Percentiles rank a stretch among this genome's conserved stretches.
Conservation (phyloP, 1,139 yeast genomes). For the Pneumocystis wakefieldiae region DNA sequence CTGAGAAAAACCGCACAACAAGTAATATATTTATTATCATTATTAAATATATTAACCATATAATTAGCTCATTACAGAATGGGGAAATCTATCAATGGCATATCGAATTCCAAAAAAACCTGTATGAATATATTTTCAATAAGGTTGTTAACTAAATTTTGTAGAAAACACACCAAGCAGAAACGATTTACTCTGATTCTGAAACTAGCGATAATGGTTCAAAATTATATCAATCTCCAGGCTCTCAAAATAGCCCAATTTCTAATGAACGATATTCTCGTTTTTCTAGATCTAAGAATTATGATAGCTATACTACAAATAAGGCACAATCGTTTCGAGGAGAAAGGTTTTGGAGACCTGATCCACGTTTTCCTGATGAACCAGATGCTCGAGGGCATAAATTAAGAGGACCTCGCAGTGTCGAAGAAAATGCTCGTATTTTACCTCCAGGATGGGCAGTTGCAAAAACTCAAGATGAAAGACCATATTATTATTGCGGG, state of each 20-base stretch:
- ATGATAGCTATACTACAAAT: background rate
- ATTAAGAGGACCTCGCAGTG: background rate
- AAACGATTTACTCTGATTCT: background rate
- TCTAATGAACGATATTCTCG: background rate
- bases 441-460: constrained; percentile 29
- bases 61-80: constrained; percentile 38
- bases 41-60: constrained; percentile 23
- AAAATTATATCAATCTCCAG: constrained; percentile 2
- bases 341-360: constrained; percentile 3
- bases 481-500: constrained; percentile 41
- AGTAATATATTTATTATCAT: constrained; percentile 22
- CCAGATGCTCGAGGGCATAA: background rate
- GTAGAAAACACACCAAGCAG: background rate
- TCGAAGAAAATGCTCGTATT: background rate
- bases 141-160: background rate
- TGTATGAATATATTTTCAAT: constrained; percentile 21
- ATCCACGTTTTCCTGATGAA: background rate
- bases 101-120: constrained; percentile 51
- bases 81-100: constrained; percentile 69
- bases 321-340: constrained; percentile 1
- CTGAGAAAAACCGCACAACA: constrained; percentile 18
- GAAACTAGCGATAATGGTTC: constrained; percentile 5
- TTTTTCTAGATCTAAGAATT: background rate
- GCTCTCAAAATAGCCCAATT: background rate
- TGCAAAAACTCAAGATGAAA: constrained; percentile 22